Evolutionary conservation across 192 early-diverging fungal genomes (phyloP).

Genomic region (Entomortierella lignicola): DNA sequence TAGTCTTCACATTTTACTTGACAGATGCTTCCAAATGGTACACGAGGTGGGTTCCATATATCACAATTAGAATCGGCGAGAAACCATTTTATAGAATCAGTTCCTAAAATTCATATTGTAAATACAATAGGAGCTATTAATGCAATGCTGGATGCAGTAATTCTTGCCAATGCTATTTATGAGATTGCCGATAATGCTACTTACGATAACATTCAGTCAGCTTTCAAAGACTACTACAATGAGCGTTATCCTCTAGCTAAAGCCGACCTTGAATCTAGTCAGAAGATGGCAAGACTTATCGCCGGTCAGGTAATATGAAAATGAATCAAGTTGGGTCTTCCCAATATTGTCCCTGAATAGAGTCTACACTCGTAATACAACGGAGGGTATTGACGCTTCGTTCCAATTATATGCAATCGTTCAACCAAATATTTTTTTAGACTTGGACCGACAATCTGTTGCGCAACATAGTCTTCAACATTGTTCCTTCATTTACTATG

Average conservation of each 20-base stretch:
- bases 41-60: no score
- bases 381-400: neutral
- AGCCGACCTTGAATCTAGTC: neutral
- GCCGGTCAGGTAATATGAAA: neutral
- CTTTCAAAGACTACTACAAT: neutral
- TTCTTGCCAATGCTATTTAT: constrained; percentile 23
- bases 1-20: no score
- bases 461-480: neutral
- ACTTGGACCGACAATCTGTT: neutral
- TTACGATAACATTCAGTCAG: neutral
- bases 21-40: no score
- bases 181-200: neutral
- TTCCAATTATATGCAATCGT: no score
- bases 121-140: constrained; percentile 9
- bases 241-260: neutral
- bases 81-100: no score
- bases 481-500: neutral
- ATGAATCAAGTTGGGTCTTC: no score
- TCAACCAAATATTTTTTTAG: neutral
- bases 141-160: constrained; percentile 28
- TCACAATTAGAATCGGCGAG: no score
- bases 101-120: no score
- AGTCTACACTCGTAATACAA: no score
- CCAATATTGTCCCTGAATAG: no score
- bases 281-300: neutral